Base-by-base conservation (phyloP, 2,329 filamentous ascomycete species). In the Pseudopyricularia cyperi region DNA sequence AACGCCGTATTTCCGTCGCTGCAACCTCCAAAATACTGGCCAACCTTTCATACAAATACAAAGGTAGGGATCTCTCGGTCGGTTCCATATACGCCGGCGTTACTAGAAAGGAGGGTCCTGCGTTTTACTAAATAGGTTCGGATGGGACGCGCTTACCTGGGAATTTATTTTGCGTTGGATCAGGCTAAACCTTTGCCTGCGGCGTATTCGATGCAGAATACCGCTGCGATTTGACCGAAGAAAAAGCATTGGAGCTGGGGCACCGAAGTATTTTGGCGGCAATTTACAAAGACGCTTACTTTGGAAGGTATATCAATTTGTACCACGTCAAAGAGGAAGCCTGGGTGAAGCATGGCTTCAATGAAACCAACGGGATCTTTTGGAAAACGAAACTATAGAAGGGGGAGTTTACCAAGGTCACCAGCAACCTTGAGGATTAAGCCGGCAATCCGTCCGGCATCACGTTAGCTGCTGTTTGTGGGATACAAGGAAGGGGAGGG, bases 41-140 rank as follows among this genome's bases (percentile, higher is more conserved):
- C 66, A 98, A 98, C 75, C 76, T 98, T 60, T 90, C 96, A 64
- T 98, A 97, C 78, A 84, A 83, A 62, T 98, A 98, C 82, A 98
- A 98, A 76, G 90, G 90, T 64, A 95, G 95, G 88, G 93, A 93
- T 35, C 74, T 98, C 63, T 94, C 88, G 67, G 97, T 98, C 93
- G 93, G 93, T 60, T 98, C 93, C 64, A 98, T 98, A 93, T 95
- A 93, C 70, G 91, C 93, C 35, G 93, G 93, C 64, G 93, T 98
- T 59, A 93, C 93, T 57, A 85, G 88, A 59, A 85, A 91, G 71
- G 91, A 97, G 76, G 93, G 93, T 11, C 93, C 93, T 26, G 93
- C 93, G 39, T 85, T 98, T 55, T 98, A 98, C 80, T 98, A 98
- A 73, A 94, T 98, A 71, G 93, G 98, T 74, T 90, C 85, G 57